phyloP scores from a whole-genome alignment of 495 filamentous ascomycete species.

The Cairneyella variabilis region DNA sequence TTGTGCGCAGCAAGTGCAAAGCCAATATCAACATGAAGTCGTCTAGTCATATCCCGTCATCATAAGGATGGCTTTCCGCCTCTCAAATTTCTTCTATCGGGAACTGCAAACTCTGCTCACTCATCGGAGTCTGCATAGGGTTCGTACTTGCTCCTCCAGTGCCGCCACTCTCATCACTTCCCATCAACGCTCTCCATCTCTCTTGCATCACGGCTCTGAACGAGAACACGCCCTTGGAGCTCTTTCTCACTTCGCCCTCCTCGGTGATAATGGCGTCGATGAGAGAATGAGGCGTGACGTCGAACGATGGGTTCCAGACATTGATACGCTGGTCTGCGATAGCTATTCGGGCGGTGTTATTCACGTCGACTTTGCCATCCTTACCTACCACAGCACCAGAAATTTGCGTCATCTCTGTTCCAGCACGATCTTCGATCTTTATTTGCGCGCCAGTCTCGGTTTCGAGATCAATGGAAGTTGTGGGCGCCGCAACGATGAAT shows the following conservation, averaged over 20 bases:
- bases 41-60: neutral
- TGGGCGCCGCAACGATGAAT: conserved; percentile 91
- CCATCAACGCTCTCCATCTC: conserved; percentile 34
- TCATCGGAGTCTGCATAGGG: neutral
- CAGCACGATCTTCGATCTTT: conserved; percentile 79
- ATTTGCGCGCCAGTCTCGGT: conserved; percentile 74
- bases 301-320: conserved; percentile 96
- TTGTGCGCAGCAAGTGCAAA: neutral
- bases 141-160: neutral
- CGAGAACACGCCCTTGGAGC: conserved; percentile 68
- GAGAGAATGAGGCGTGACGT: conserved; percentile 79
- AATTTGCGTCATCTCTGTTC: conserved; percentile 74
- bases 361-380: conserved; percentile 45
- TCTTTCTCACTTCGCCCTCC: conserved; percentile 79
- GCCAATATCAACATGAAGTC: conserved; percentile 7
- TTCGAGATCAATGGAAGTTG: conserved; percentile 85
- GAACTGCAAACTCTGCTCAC: conserved; percentile 19
- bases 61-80: neutral
- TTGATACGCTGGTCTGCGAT: conserved; percentile 77
- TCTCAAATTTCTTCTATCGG: conserved; percentile 17
- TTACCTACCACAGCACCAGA: conserved; percentile 61
- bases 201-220: conserved; percentile 52
- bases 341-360: conserved; percentile 60
- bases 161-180: conserved; percentile 3
- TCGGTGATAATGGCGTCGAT: conserved; percentile 97